These are phyloP conservation scores for Phytopythium sindhum DNA, from an alignment of 352 stramenopile species.

Conservation along the genomic window DNA sequence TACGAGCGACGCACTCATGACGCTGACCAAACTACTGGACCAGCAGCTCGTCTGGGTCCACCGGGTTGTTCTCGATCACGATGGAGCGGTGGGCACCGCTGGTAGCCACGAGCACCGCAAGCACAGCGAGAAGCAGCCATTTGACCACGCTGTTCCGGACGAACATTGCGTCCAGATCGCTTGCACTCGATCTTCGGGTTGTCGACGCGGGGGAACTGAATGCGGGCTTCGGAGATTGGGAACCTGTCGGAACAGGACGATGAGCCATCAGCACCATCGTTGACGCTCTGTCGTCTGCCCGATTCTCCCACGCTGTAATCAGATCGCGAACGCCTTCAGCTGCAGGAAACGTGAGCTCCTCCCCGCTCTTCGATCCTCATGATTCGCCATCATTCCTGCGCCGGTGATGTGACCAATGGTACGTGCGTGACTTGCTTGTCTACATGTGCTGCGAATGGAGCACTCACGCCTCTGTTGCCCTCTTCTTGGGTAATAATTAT, in stretches of 20 bases:
- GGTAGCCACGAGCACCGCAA: background rate
- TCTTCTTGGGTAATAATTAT: background rate
- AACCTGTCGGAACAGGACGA: background rate
- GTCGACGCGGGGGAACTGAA: background rate
- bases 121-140: background rate
- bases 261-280: background rate
- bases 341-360: no score
- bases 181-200: background rate
- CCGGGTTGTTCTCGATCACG: background rate
- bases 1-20: background rate
- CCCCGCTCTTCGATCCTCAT: no score
- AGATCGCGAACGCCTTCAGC: background rate
- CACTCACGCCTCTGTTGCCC: background rate
- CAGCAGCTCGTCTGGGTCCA: slow-evolving; percentile 1
- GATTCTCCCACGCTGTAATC: background rate
- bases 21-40: slow-evolving; percentile 4
- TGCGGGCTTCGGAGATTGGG: background rate
- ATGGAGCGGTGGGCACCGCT: background rate
- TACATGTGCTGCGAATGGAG: background rate
- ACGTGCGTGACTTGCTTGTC: no score
- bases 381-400: no score
- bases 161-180: background rate
- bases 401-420: no score
- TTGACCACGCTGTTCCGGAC: background rate
- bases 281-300: background rate